These are phyloP conservation scores for Marsdenia floribunda DNA, from an alignment of 257 asterid genomes.

Conservation along the genomic window DNA sequence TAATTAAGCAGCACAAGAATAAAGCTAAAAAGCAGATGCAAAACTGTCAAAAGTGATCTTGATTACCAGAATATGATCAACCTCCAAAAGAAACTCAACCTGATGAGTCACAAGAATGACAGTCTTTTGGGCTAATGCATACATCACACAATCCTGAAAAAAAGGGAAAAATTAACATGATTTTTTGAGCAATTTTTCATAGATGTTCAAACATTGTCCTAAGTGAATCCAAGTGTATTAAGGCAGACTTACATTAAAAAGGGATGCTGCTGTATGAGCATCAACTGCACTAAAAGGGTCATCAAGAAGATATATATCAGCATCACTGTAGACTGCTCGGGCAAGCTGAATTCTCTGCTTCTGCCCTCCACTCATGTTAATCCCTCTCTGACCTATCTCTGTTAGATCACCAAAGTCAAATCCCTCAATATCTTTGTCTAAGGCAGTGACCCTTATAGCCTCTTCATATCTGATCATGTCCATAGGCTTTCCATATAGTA, in stretches of 20 bases:
- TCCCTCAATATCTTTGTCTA: conserved; percentile 64
- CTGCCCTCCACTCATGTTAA: conserved; percentile 85
- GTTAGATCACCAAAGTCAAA: conserved; percentile 69
- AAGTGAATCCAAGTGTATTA: not conserved
- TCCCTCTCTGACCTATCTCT: conserved; percentile 82
- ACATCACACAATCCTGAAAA: conserved; percentile 65
- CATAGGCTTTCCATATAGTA: conserved; percentile 68
- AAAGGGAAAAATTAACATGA: not conserved
- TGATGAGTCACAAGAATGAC: conserved; percentile 82
- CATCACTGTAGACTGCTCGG: conserved; percentile 67
- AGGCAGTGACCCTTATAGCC: conserved; percentile 51
- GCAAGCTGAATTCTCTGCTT: conserved; percentile 84
- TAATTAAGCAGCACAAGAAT: not conserved
- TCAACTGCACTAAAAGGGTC: conserved; percentile 93
- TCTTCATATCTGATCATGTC: conserved; percentile 42
- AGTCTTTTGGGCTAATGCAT: conserved; percentile 57
- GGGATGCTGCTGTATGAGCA: conserved; percentile 73
- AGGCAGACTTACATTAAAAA: conserved; percentile 50
- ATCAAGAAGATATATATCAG: conserved; percentile 68
- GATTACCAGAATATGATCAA: conserved; percentile 63
- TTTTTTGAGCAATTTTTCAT: not conserved
- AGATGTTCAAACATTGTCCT: not conserved
- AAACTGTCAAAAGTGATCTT: not conserved
- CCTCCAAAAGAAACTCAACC: conserved; percentile 63
- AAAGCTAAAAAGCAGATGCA: not conserved